Evolutionary conservation across 805 yeast genomes (phyloP), one percentile per base, ranked within the genome.

Genomic region (Kazachstania kunashirensis): DNA sequence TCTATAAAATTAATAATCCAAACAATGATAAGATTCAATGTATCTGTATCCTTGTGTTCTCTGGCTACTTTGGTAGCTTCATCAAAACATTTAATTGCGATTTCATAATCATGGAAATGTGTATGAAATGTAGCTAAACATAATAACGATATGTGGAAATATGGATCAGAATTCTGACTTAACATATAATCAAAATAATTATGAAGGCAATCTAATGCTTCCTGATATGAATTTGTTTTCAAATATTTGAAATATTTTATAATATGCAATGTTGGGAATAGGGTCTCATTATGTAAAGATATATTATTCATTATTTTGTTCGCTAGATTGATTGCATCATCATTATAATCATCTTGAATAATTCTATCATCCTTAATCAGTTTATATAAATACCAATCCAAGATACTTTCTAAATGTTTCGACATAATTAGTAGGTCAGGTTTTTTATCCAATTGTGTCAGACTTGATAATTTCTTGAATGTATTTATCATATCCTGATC

Each of bases 51-150:
- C 43, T 77, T 77, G 47, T 80, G 79, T 49, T 86, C 95, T 46
- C 96, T 65, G 0, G 96, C 96, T 3, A 86, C 85, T 6, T 81
- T 67, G 2, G 85, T 80, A 0, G 96, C 92, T 54, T 86, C 96
- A 43, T 81, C 84, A 7, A 85, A 81, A 1, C 94, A 79, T 44
- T 79, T 68, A 11, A 84, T 54, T 0, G 95, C 94, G 41, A 79
- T 79, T 10, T 68, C 68, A 43, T 71, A 71, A 38, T 77, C 75
- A 20, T 77, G 76, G 53, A 80, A 82, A 35, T 71, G 72, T 16
- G 79, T 77, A 45, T 84, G 85, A 28, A 83, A 59, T 0, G 82
- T 67, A 0, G 92, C 94, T 33, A 80, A 61, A 2, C 82, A 77
- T 14, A 84, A 65, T 23, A 84, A 62, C 1, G 94, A 88, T 54